Percentiles rank a stretch among this genome's conserved stretches.
Evolutionary conservation across 768 basidiomycete species (phyloP).

Genomic region (Calocybe cyanea): DNA sequence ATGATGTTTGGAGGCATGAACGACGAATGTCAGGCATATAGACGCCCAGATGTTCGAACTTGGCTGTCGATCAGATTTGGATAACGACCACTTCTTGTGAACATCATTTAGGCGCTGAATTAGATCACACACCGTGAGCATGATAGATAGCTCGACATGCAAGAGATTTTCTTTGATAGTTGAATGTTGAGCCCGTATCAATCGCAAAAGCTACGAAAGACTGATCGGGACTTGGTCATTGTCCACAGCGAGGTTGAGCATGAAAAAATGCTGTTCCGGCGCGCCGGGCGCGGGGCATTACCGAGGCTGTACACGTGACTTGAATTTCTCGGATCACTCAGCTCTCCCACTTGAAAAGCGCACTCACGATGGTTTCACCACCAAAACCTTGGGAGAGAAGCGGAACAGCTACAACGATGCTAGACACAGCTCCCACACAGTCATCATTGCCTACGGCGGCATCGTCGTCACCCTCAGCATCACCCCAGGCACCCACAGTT

Average conservation of each 20-base stretch:
- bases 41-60: too few relatives aligned
- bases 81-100: too few relatives aligned
- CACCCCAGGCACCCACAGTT: constrained; percentile 33
- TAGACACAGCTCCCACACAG: constrained; percentile 19
- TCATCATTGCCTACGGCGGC: constrained; percentile 26
- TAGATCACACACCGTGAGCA: too few relatives aligned
- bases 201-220: too few relatives aligned
- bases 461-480: constrained; percentile 23
- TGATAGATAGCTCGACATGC: too few relatives aligned
- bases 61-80: not conserved
- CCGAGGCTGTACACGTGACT: constrained; percentile 9
- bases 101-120: too few relatives aligned
- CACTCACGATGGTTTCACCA: constrained; percentile 64
- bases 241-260: too few relatives aligned
- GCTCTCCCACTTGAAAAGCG: not conserved
- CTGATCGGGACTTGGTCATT: too few relatives aligned
- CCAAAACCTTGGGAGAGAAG: constrained; percentile 88
- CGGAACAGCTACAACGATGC: constrained; percentile 34
- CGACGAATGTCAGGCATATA: not conserved
- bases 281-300: not conserved
- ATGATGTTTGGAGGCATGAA: not conserved
- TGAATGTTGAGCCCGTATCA: too few relatives aligned
- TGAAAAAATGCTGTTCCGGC: not conserved
- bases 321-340: not conserved
- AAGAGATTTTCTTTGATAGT: too few relatives aligned